phyloP scores from a whole-genome alignment of 768 basidiomycete genomes.

The Galerina sulciceps region DNA sequence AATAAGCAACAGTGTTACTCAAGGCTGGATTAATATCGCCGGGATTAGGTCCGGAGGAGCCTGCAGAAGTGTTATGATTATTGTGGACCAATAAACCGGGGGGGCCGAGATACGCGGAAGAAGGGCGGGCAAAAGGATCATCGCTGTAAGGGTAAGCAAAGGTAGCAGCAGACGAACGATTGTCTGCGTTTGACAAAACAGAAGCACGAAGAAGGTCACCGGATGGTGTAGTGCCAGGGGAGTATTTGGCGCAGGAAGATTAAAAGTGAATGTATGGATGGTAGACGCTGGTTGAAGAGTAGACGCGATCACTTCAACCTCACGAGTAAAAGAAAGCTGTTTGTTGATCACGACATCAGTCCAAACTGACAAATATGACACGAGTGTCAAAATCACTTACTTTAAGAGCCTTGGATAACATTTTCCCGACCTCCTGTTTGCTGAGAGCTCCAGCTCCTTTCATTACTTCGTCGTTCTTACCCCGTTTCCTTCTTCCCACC shows the following conservation, averaged over 20 bases:
- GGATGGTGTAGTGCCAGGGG: conserved; percentile 74
- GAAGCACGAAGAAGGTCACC: conserved; percentile 76
- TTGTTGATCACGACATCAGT: conserved; percentile 2
- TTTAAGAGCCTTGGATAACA: conserved; percentile 91
- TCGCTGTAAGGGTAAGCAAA: conserved; percentile 77
- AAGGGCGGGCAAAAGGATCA: conserved; percentile 80
- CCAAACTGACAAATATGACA: not conserved
- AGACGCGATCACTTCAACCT: conserved; percentile 95
- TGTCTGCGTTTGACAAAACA: conserved; percentile 65
- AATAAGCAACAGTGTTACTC: conserved; percentile 68
- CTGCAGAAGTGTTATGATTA: conserved; percentile 36
- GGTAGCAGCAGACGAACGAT: conserved; percentile 70
- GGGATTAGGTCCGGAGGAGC: conserved; percentile 33
- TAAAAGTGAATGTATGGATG: conserved; percentile 91
- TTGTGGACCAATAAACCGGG: conserved; percentile 62
- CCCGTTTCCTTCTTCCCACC: conserved; percentile 74
- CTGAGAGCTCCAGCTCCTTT: conserved; percentile 82
- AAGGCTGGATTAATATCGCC: conserved; percentile 34
- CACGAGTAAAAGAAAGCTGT: conserved; percentile 88
- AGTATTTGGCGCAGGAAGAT: conserved; percentile 74
- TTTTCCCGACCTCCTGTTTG: conserved; percentile 88
- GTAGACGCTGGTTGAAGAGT: conserved; percentile 93
- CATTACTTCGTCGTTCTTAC: conserved; percentile 64
- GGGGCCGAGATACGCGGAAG: conserved; percentile 82
- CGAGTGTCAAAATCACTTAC: conserved; percentile 38